A percentile compares a stretch with the other conserved stretches of the same genome.
These are phyloP conservation scores for Atkinsonella hypoxylon DNA, from an alignment of 2,329 filamentous ascomycete genomes.

Conservation along the genomic window DNA sequence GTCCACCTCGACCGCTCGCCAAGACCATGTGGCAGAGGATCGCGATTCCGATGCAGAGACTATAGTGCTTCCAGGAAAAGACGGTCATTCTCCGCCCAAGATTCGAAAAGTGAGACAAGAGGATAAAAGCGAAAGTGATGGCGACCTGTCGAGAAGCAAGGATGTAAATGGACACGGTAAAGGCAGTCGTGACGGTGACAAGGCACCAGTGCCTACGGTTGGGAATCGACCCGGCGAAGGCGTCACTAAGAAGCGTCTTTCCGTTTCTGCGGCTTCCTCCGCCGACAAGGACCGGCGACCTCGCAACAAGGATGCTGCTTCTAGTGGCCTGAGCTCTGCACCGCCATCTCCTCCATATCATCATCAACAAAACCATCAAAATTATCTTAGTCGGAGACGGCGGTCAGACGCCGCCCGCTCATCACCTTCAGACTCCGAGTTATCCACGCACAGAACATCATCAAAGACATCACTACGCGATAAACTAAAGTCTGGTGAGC, in stretches of 20 bases:
- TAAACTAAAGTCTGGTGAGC: slow-evolving; percentile 35
- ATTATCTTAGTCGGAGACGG: slow-evolving; percentile 16
- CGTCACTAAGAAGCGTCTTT: slow-evolving; percentile 38
- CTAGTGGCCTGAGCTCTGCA: slow-evolving; percentile 46
- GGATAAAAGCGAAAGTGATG: slow-evolving; percentile 47
- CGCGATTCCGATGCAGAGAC: slow-evolving; percentile 62
- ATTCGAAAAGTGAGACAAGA: slow-evolving; percentile 53
- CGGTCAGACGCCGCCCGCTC: slow-evolving; percentile 27
- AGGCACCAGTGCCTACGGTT: slow-evolving; percentile 19
- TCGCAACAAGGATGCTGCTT: slow-evolving; percentile 35
- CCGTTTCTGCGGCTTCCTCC: slow-evolving; percentile 16
- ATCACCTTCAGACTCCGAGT: slow-evolving; percentile 41
- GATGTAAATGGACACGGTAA: slow-evolving; percentile 18
- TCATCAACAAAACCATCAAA: slow-evolving; percentile 17
- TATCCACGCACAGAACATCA: slow-evolving; percentile 28
- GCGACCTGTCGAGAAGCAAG: slow-evolving; percentile 24
- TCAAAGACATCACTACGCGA: slow-evolving; percentile 35
- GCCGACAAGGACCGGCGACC: slow-evolving; percentile 28
- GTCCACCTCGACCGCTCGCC: slow-evolving; percentile 9
- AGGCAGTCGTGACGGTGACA: slow-evolving; percentile 21
- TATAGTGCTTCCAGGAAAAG: slow-evolving; percentile 54
- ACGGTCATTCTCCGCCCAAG: slow-evolving; percentile 52
- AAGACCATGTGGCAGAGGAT: slow-evolving; percentile 33
- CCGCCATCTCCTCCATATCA: slow-evolving; percentile 39
- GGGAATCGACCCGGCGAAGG: slow-evolving; percentile 21